Evolutionary conservation across 129 eudicot genomes (phyloP).

Genomic region (sunflower (Helianthus annuus)): DNA sequence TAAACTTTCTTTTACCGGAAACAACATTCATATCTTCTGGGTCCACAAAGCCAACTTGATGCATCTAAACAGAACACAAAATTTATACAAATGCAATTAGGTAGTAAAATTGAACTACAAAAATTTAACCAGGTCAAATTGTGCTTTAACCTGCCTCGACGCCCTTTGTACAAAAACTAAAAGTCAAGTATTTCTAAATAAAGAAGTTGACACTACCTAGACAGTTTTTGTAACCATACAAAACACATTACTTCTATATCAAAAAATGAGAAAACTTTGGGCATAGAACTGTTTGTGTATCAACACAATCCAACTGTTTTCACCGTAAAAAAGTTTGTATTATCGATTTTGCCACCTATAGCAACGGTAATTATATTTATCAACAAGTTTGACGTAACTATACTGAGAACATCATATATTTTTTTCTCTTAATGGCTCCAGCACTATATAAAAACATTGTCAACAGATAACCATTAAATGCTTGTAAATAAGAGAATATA

Average conservation of each 20-base stretch:
- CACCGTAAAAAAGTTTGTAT: neutral
- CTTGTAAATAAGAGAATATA: neutral
- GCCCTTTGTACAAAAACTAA: neutral
- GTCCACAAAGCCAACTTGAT: conserved; percentile 90
- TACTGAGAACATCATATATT: too few species aligned
- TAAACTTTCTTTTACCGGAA: conserved; percentile 71
- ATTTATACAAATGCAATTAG: conserved; percentile 10
- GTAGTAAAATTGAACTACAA: neutral
- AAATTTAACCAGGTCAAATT: neutral
- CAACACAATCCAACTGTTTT: neutral
- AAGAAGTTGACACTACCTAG: neutral
- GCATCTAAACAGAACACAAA: conserved; percentile 58
- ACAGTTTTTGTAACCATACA: neutral
- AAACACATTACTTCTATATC: neutral
- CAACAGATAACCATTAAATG: neutral
- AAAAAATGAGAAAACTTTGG: neutral
- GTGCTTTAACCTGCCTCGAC: conserved; percentile 13
- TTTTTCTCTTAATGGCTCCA: neutral
- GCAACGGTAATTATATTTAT: too few species aligned
- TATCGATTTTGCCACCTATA: neutral
- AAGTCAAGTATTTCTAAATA: neutral
- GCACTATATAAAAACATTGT: conserved; percentile 1
- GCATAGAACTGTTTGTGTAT: neutral
- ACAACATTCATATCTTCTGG: conserved; percentile 94
- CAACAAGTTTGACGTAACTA: too few species aligned